A percentile compares a stretch with the other conserved stretches of the same genome.
phyloP scores from a whole-genome alignment of 2,329 filamentous ascomycete genomes.

The Monosporascus sp. region DNA sequence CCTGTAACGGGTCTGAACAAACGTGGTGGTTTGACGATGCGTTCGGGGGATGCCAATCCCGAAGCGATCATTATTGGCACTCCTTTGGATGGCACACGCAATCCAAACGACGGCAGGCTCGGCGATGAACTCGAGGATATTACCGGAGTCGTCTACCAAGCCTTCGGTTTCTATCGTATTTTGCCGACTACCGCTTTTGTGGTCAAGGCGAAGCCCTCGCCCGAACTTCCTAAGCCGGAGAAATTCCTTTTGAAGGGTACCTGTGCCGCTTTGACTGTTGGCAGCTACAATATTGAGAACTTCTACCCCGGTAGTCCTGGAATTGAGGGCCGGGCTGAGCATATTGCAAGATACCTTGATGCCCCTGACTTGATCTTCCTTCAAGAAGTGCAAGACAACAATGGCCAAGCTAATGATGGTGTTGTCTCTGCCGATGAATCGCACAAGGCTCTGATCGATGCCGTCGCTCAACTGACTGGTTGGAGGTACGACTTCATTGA shows the following conservation, averaged over 20 bases:
- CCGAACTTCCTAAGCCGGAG: constrained; percentile 43
- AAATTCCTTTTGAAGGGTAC: constrained; percentile 47
- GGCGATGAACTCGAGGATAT: constrained; percentile 62
- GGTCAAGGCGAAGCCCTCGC: constrained; percentile 37
- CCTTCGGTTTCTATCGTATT: constrained; percentile 65
- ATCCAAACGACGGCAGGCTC: constrained; percentile 54
- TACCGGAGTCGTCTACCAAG: constrained; percentile 61
- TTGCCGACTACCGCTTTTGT: constrained; percentile 56
- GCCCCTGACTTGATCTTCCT: constrained; percentile 62
- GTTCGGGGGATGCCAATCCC: constrained; percentile 59
- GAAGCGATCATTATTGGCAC: constrained; percentile 61
- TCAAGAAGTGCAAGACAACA: constrained; percentile 67
- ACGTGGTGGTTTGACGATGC: constrained; percentile 61
- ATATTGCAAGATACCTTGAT: constrained; percentile 60
- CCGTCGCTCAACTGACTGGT: constrained; percentile 39
- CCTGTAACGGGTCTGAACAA: constrained; percentile 55
- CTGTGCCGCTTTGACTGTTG: constrained; percentile 59
- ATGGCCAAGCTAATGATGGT: constrained; percentile 55
- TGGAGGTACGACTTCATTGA: constrained; percentile 54
- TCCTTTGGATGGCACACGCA: constrained; percentile 60
- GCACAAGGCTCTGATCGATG: constrained; percentile 47
- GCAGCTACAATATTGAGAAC: constrained; percentile 68
- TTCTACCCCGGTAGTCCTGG: constrained; percentile 51
- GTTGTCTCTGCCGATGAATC: constrained; percentile 52
- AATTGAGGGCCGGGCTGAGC: constrained; percentile 52